Evolutionary conservation across 805 yeast species (phyloP), one percentile per base, ranked within the genome.

Genomic region (Yueomyces sp.): DNA sequence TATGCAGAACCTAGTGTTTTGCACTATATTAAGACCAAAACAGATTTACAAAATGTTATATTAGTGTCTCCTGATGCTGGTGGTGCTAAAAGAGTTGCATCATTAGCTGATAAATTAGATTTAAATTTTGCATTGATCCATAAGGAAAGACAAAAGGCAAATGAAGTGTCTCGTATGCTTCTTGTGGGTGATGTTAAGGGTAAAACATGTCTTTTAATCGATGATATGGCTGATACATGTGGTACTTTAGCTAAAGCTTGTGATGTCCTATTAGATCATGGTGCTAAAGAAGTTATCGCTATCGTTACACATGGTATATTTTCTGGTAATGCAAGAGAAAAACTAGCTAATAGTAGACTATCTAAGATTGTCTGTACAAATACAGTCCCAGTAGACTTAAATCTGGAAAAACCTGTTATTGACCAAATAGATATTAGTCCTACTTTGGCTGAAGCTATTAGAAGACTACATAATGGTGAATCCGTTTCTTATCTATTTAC

Each of bases 221-320:
- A 90, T 63, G 98, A 90, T 61, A 92, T 90, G 94, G 97, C 97
- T 36, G 98, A 90, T 59, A 90, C 98, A 4, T 90, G 97, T 66
- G 97, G 98, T 37, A 90, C 98, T 2, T 69, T 90, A 51, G 92
- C 85, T 49, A 90, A 90, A 64, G 97, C 97, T 1, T 90, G 95
- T 8, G 94, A 90, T 49, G 78, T 88, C 4, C 68, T 90, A 47
- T 66, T 87, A 50, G 79, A 75, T 27, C 79, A 85, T 51, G 85
- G 87, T 31, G 97, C 98, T 3, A 70, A 75, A 46, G 74, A 77
- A 49, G 97, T 92, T 28, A 76, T 90, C 49, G 95, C 97, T 9
- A 81, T 92, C 42, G 96, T 90, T 8, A 90, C 97, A 1, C 98
- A 90, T 59, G 98, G 97, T 44, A 85, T 90, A 37, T 79, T 90